A percentile compares a stretch with the other conserved stretches of the same genome.
These are phyloP conservation scores for Yarrowia deformans DNA, from an alignment of 805 yeast species.

Conservation along the genomic window DNA sequence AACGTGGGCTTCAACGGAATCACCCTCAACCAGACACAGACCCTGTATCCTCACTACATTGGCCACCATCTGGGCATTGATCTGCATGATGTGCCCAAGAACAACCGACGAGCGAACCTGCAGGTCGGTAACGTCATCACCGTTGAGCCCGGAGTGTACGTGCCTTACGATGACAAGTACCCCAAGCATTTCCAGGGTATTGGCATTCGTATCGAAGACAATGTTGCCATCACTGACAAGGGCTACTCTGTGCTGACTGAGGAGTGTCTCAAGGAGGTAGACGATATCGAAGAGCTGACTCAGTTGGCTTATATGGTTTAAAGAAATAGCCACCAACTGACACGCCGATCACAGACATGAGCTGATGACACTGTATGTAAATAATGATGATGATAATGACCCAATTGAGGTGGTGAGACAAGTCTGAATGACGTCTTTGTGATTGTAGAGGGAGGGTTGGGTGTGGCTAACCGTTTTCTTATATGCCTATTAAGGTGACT, in stretches of 20 bases:
- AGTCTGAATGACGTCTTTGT: too few relatives aligned
- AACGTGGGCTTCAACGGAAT: slow-evolving; percentile 69
- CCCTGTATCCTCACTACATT: slow-evolving; percentile 88
- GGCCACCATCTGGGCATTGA: slow-evolving; percentile 96
- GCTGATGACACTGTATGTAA: neutral
- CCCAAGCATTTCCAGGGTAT: slow-evolving; percentile 85
- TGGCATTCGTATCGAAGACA: slow-evolving; percentile 95
- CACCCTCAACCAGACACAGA: slow-evolving; percentile 45
- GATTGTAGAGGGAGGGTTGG: too few relatives aligned
- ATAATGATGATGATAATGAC: slow-evolving; percentile 3
- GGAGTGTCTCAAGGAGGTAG: slow-evolving; percentile 85
- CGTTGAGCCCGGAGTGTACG: slow-evolving; percentile 93
- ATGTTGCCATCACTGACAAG: slow-evolving; percentile 79
- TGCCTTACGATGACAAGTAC: slow-evolving; percentile 73
- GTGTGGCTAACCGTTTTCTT: too few relatives aligned
- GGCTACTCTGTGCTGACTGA: slow-evolving; percentile 69
- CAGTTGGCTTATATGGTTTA: slow-evolving; percentile 23
- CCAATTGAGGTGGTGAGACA: too few relatives aligned
- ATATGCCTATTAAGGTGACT: too few relatives aligned
- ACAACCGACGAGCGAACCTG: slow-evolving; percentile 62
- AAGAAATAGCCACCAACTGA: too few relatives aligned
- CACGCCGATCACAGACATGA: neutral
- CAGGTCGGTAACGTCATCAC: slow-evolving; percentile 83
- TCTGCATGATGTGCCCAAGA: slow-evolving; percentile 55
- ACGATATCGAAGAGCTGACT: slow-evolving; percentile 65